Base-by-base conservation (phyloP, 2,329 filamentous ascomycete genomes). In the Fusarium sublunatum region DNA sequence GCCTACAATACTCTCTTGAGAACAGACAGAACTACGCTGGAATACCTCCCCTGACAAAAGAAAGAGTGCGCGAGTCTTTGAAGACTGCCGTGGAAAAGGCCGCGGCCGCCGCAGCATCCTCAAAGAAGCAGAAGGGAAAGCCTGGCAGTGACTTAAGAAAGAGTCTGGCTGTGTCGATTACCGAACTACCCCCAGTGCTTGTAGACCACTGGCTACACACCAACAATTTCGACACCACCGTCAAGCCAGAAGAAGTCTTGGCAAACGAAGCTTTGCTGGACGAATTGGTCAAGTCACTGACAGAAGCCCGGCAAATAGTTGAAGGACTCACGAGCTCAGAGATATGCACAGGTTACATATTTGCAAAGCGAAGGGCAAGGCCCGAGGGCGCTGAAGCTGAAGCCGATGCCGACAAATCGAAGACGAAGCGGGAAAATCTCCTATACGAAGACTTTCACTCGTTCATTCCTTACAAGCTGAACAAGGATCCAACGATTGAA, bases 371-470 rank as follows among this genome's bases (percentile, higher is more conserved):
- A 64, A 81, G 77, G 49, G 65, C 54, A 12, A 57, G 60, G 11
- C 56, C 48, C 5, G 73, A 72, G 13, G 58, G 61, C 4, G 39
- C 53, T 0, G 64, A 77, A 19, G 74, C 19, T 19, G 19, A 19
- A 19, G 19, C 50, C 0, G 62, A 76, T 15, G 74, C 77, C 9
- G 77, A 73, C 1, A 74, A 76, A 5, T 63, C 76, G 25, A 70
- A 69, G 52, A 48, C 73, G 7, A 79, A 78, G 50, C 73, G 77
- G 9, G 76, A 79, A 5, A 79, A 81, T 41, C 73, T 95, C 6
- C 79, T 96, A 2, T 99, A 97, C 72, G 91, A 97, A 51, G 95
- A 99, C 70, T 98, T 97, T 70, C 94, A 98, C 68, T 95, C 95
- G 0, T 98, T 98, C 75, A 81, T 90, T 35, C 95, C 95, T 0